Base-by-base conservation (phyloP, 306 rosid genomes). In the Pyrus communis region DNA sequence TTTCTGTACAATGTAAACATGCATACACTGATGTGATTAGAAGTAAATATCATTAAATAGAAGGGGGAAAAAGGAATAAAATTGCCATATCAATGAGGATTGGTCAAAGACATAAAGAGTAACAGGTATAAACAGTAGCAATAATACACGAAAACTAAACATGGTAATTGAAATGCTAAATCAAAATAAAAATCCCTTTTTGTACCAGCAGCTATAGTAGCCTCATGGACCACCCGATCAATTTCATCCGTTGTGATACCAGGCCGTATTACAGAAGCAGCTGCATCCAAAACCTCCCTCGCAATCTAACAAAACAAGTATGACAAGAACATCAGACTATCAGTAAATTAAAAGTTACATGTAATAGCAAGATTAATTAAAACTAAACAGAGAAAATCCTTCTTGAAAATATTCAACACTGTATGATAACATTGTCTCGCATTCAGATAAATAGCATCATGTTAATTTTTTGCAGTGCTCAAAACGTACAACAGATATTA, bases 161-260 rank as follows among this genome's bases (percentile, higher is more conserved):
- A 33, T 27, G 63, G 43, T 45, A 62, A 19, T 28, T 42, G 58
- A 42, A 18, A 57, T 54, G 21, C 27, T 76, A 55, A 14, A 61
- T 45, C n/a, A 78, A 77, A 42, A 31, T 13, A 70, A 35, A 75
- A 76, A 74, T n/a, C 19, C 19, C 54, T 76, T 62, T 69, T 54
- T 79, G 64, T 84, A 92, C 99, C 99, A 54, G 93, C 97, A 72
- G 89, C 96, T 64, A 92, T 81, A 67, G 97, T 95, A 69, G 97
- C 91, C 75, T 95, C 99, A 58, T 95, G 97, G 82, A 92, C 97
- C 61, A 95, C 96, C 77, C 83, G 84, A 77, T 95, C 97, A 81
- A 95, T 91, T 82, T 95, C 99, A 84, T 95, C 97, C 72, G 99
- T 95, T 17, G 92, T 95, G 69, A 92, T 92, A 70, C 97, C 99